These are phyloP conservation scores for Postia placenta DNA, from an alignment of 768 basidiomycete species.

Conservation along the genomic window DNA sequence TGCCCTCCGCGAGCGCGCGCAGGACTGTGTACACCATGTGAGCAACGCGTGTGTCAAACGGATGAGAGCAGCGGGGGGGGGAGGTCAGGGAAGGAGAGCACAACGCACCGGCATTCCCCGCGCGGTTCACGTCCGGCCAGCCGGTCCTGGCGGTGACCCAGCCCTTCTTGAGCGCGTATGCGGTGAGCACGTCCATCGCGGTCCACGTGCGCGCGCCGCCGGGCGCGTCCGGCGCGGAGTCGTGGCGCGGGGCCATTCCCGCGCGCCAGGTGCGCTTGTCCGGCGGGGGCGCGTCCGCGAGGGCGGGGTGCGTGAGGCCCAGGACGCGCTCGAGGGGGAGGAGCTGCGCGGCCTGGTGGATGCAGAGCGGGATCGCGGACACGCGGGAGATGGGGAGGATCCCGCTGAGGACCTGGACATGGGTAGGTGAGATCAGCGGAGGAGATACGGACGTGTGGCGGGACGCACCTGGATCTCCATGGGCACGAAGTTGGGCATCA, in stretches of 20 bases:
- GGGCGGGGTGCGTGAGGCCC: constrained; percentile 46
- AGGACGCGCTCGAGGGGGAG: constrained; percentile 77
- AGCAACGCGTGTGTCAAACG: not conserved
- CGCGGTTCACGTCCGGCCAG: constrained; percentile 80
- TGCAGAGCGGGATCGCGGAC: constrained; percentile 78
- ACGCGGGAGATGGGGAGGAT: constrained; percentile 78
- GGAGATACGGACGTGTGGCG: not conserved
- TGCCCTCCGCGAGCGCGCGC: constrained; percentile 76
- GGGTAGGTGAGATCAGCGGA: constrained; percentile 1
- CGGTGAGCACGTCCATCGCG: constrained; percentile 76
- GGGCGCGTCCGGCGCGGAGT: constrained; percentile 15
- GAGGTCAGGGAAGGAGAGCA: not conserved
- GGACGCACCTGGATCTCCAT: constrained; percentile 72
- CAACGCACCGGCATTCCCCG: constrained; percentile 83
- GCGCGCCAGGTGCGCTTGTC: constrained; percentile 80
- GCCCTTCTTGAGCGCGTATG: constrained; percentile 70
- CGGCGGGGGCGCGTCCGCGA: constrained; percentile 26
- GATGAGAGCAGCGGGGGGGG: not conserved
- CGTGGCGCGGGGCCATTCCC: constrained; percentile 22
- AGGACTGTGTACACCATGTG: constrained; percentile 47
- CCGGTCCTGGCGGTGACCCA: constrained; percentile 92
- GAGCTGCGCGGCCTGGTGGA: constrained; percentile 59
- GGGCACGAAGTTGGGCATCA: constrained; percentile 78
- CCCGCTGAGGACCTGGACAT: constrained; percentile 54
- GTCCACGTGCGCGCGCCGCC: constrained; percentile 51